Evolutionary conservation across 1,139 yeast genomes (phyloP).

Genomic region (Yamadazyma atlantica): DNA sequence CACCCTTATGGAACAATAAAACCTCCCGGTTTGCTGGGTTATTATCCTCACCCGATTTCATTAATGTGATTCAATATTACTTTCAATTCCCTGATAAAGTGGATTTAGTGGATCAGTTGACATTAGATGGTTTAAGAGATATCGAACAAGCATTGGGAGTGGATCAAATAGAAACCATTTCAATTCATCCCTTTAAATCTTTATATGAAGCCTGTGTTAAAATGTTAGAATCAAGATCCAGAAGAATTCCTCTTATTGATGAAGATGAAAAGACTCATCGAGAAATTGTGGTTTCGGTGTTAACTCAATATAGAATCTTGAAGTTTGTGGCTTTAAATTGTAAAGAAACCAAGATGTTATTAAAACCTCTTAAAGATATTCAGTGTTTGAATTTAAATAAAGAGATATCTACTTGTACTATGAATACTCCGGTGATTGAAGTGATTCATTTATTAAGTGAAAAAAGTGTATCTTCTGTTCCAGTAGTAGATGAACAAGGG

Average conservation of each 20-base stretch:
- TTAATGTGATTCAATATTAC: slow-evolving; percentile 93
- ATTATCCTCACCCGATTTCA: slow-evolving; percentile 87
- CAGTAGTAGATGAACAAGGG: slow-evolving; percentile 80
- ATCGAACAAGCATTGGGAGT: slow-evolving; percentile 89
- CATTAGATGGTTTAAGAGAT: slow-evolving; percentile 80
- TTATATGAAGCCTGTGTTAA: slow-evolving; percentile 91
- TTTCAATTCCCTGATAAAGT: slow-evolving; percentile 88
- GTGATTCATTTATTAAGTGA: slow-evolving; percentile 82
- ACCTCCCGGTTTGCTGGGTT: slow-evolving; percentile 92
- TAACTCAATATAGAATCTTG: slow-evolving; percentile 94
- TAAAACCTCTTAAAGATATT: slow-evolving; percentile 72
- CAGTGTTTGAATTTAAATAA: slow-evolving; percentile 58
- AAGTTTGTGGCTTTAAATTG: slow-evolving; percentile 96
- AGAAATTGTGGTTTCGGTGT: slow-evolving; percentile 91
- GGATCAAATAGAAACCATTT: slow-evolving; percentile 81
- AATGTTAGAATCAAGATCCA: slow-evolving; percentile 86
- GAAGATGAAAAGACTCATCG: slow-evolving; percentile 90
- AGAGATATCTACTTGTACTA: slow-evolving; percentile 73
- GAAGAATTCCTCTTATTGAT: slow-evolving; percentile 93
- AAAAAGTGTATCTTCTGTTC: slow-evolving; percentile 84
- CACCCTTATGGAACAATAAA: slow-evolving; percentile 94
- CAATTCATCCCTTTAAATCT: slow-evolving; percentile 89
- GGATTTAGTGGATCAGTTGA: slow-evolving; percentile 83
- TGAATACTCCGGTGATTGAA: slow-evolving; percentile 93
- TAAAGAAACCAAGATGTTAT: slow-evolving; percentile 84